Conservation (phyloP, 208 protist genomes). For the Acanthamoeba quina region DNA sequence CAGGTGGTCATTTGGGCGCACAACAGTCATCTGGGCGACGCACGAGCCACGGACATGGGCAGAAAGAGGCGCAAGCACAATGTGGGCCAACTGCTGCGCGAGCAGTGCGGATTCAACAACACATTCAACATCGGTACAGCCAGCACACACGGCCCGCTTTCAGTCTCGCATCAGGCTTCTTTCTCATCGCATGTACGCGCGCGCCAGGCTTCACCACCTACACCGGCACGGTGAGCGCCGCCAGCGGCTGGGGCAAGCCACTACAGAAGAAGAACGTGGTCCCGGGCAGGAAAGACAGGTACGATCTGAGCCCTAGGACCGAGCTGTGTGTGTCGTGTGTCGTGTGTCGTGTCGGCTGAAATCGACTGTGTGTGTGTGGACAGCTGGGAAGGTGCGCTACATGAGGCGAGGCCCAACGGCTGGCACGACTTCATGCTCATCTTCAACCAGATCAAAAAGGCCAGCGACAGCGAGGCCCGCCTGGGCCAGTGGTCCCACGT, state of each 20-base stretch:
- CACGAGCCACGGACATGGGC: constrained; percentile 51
- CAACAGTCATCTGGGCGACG: constrained; percentile 77
- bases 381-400: constrained; percentile 33
- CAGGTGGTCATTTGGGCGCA: constrained; percentile 77
- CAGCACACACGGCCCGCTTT: not conserved
- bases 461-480: not conserved
- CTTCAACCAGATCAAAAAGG: constrained; percentile 15
- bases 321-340: not conserved
- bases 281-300: constrained; percentile 43
- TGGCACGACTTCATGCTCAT: constrained; percentile 43
- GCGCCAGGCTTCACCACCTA: constrained; percentile 72
- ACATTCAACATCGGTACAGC: constrained; percentile 33
- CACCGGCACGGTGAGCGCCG: constrained; percentile 75
- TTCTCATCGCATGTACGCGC: not conserved
- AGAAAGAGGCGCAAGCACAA: constrained; percentile 37
- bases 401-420: constrained; percentile 33
- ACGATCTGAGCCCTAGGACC: too few relatives aligned
- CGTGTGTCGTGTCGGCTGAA: not conserved
- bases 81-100: constrained; percentile 6
- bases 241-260: constrained; percentile 66
- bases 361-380: not conserved
- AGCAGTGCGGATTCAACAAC: constrained; percentile 51
- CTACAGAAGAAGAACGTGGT: constrained; percentile 54
- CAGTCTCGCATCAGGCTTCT: not conserved
- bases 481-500: constrained; percentile 51